Percentiles rank a stretch among this genome's conserved stretches.
Evolutionary conservation across 177 flowering plant species (phyloP).

Genomic region (Tripterygium wilfordii): DNA sequence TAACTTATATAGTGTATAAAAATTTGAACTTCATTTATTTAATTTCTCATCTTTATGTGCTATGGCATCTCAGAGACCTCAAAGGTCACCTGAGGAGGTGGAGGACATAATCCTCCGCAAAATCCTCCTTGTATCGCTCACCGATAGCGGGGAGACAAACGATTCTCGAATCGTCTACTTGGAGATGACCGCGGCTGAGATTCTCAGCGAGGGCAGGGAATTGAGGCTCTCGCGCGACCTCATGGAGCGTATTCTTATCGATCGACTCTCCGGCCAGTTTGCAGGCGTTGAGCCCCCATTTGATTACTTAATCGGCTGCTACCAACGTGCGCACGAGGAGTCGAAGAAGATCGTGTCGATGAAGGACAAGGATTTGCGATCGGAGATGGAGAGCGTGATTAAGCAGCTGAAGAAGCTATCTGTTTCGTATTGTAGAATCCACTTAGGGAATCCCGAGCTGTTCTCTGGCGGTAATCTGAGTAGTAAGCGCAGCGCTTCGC

Average conservation of each 20-base stretch:
- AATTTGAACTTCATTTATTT: too few relatives aligned
- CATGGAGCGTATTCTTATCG: slow-evolving; percentile 73
- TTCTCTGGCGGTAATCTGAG: slow-evolving; percentile 22
- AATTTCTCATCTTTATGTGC: too few relatives aligned
- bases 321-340: slow-evolving; percentile 69
- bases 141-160: slow-evolving; percentile 37
- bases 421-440: slow-evolving; percentile 72
- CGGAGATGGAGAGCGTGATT: slow-evolving; percentile 56
- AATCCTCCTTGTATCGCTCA: slow-evolving; percentile 60
- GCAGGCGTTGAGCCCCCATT: slow-evolving; percentile 65
- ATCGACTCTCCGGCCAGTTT: slow-evolving; percentile 62
- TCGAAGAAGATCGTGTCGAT: slow-evolving; percentile 47
- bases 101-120: slow-evolving; percentile 83
- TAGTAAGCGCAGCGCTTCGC: slow-evolving; percentile 31
- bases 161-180: slow-evolving; percentile 57
- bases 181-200: slow-evolving; percentile 85
- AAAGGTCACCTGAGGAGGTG: slow-evolving; percentile 49
- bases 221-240: slow-evolving; percentile 49
- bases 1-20: too few relatives aligned
- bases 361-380: slow-evolving; percentile 51
- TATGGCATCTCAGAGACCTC: slow-evolving; percentile 66
- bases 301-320: slow-evolving; percentile 59
- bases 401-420: slow-evolving; percentile 63
- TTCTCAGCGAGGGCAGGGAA: slow-evolving; percentile 70
- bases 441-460: slow-evolving; percentile 75